Evolutionary conservation across 208 protist genomes (phyloP), one percentile per base, ranked within the genome.

Genomic region (Naegleria gruberi): DNA sequence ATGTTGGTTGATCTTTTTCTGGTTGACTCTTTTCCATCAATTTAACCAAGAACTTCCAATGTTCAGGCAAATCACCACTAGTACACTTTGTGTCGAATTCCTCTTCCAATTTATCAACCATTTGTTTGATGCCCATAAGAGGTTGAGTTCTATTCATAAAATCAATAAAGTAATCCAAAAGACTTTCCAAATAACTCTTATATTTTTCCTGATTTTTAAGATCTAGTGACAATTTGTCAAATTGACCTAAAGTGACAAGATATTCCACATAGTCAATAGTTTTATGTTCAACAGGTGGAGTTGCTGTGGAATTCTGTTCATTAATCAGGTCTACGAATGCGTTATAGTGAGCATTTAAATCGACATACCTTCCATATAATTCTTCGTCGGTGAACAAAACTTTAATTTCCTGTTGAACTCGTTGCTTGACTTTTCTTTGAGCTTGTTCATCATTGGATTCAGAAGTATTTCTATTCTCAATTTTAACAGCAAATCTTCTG

Each of bases 331-430:
- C 91, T 8, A 93, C 40, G 74, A 84, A 93, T n/a, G 55, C 1
- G 10, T 89, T 47, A 91, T 91, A 91, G 26, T 90, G 8, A 42
- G 87, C 46, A 90, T 93, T 77, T 45, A 93, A 74, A 90, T 93
- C 91, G 34, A 93, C 89, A 57, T 82, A 91, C 89, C 55, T 90
- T 42, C 91, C 91, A 81, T 90, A 89, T 26, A 30, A 37, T 89
- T 93, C 91, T 57, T 91, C 91, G 46, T 92, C 93, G 15, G 89
- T 81, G 74, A 94, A 94, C 83, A 82, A 40, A 41, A 93, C 57
- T 92, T 90, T 43, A 83, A 46, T 30, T 51, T 47, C 43, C 81
- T 43, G 17, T 91, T 90, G 87, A 83, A 81, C 34, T 23, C 12
- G 15, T 81, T 86, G 85, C 87, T 47, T 51, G 47, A 57, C n/a